Conservation (phyloP, 2,329 filamentous ascomycete genomes). For the Dothidotthia symphoricarpi region DNA sequence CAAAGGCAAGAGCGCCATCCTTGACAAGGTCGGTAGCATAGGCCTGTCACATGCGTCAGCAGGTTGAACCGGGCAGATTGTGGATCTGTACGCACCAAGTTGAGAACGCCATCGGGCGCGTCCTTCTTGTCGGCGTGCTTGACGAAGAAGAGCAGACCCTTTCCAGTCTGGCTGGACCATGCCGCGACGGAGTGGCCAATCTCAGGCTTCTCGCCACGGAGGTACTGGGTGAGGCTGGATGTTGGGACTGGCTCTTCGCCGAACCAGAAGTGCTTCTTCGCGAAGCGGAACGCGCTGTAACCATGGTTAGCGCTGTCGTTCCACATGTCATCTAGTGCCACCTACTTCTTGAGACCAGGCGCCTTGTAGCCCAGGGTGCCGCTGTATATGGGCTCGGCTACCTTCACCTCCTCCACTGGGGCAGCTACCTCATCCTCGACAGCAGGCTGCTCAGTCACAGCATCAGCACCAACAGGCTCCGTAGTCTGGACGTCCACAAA, state of each 20-base stretch:
- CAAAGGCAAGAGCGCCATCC: conserved; percentile 78
- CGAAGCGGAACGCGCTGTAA: conserved; percentile 77
- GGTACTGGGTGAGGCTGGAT: conserved; percentile 72
- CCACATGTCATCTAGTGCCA: conserved; percentile 8
- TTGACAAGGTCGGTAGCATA: conserved; percentile 70
- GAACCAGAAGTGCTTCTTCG: conserved; percentile 82
- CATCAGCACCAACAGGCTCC: conserved; percentile 35
- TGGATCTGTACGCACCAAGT: conserved; percentile 63
- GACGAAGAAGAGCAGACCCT: conserved; percentile 89
- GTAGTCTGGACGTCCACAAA: conserved; percentile 42
- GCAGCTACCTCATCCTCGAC: conserved; percentile 27
- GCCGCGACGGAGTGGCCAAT: conserved; percentile 76
- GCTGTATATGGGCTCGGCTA: conserved; percentile 70
- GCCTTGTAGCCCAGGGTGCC: conserved; percentile 88
- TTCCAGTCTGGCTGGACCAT: conserved; percentile 91
- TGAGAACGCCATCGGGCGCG: conserved; percentile 76
- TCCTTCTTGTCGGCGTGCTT: conserved; percentile 81
- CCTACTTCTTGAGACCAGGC: conserved; percentile 86
- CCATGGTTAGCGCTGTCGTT: conserved; percentile 9
- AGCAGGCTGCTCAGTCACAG: conserved; percentile 37
- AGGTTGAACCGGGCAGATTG: background rate
- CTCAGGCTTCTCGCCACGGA: conserved; percentile 83
- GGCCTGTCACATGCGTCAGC: conserved; percentile 51
- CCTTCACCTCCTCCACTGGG: conserved; percentile 42
- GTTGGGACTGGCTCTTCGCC: conserved; percentile 67